These are phyloP conservation scores for Ustilago bromivora DNA, from an alignment of 1,284 basidiomycete genomes.

Conservation along the genomic window DNA sequence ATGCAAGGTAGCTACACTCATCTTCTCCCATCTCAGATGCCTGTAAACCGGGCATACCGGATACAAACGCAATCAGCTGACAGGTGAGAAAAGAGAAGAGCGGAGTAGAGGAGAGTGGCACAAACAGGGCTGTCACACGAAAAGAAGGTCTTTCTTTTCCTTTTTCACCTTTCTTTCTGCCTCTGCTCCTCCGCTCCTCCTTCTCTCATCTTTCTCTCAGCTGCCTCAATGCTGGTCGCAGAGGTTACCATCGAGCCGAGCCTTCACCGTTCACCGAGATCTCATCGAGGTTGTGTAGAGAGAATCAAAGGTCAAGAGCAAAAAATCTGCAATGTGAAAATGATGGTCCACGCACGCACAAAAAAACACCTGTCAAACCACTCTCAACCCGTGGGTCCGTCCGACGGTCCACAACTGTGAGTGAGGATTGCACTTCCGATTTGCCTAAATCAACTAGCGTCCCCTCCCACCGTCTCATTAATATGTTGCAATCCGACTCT, in stretches of 20 bases:
- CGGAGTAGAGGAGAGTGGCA: neutral
- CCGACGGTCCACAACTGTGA: neutral
- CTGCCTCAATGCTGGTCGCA: no score
- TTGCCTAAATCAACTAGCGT: neutral
- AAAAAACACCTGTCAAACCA: neutral
- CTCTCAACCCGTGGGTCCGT: constrained; percentile 3
- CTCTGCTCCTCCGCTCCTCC: neutral
- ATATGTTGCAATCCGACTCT: no score
- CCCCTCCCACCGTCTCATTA: neutral
- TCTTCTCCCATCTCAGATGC: neutral
- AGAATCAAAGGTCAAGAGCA: no score
- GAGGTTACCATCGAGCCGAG: no score
- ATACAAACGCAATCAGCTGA: neutral
- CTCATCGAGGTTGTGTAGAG: no score
- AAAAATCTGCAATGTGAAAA: neutral
- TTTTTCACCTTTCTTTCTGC: neutral
- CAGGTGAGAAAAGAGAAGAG: neutral
- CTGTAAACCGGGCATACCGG: neutral
- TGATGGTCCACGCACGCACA: neutral
- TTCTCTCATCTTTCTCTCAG: no score
- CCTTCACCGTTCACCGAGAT: no score
- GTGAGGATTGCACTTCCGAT: neutral
- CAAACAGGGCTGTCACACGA: neutral
- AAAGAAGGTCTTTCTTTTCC: neutral
- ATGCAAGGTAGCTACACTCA: neutral